These are phyloP conservation scores for Botrytis aclada DNA, from an alignment of 2,329 filamentous ascomycete species.

Conservation along the genomic window DNA sequence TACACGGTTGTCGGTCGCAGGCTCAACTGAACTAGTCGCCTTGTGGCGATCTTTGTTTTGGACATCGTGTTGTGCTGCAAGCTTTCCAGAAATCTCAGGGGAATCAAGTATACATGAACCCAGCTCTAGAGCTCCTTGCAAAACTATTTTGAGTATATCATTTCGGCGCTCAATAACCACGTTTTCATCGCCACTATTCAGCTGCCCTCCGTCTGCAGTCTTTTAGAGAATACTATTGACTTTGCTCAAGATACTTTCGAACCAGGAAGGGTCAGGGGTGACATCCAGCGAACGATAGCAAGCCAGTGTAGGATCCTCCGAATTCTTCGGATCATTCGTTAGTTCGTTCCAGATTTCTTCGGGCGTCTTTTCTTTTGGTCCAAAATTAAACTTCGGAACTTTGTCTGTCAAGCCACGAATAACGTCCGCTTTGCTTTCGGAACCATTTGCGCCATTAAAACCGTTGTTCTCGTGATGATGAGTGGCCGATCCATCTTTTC, in stretches of 20 bases:
- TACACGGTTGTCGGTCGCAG: background rate
- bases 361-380: no score
- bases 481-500: background rate
- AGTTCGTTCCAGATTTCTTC: background rate
- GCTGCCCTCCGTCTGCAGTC: background rate
- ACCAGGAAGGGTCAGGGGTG: background rate
- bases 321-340: background rate
- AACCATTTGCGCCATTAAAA: background rate
- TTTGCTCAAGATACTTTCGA: background rate
- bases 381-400: no score
- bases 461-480: background rate
- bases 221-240: background rate
- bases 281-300: background rate
- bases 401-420: no score
- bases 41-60: background rate
- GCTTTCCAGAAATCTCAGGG: background rate
- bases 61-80: background rate
- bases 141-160: background rate
- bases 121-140: background rate
- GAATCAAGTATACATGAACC: background rate
- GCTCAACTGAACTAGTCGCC: background rate
- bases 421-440: no score
- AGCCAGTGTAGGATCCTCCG: background rate
- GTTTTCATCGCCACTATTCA: background rate
- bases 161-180: background rate